These are phyloP conservation scores for Mucor piriformis DNA, from an alignment of 371 early-diverging fungal genomes.

Conservation along the genomic window DNA sequence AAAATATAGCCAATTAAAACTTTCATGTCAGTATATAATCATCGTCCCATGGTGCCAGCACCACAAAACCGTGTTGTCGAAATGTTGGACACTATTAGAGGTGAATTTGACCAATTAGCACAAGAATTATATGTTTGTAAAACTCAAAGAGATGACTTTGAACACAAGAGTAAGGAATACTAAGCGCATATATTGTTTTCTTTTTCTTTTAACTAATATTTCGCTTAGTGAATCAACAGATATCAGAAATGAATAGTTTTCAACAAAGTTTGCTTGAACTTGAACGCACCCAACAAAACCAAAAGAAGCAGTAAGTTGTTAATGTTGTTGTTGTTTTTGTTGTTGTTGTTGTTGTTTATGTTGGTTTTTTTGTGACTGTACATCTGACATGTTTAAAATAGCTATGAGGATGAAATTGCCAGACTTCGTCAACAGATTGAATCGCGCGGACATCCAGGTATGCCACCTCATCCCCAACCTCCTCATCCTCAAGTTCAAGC, in stretches of 20 bases:
- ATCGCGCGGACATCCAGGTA: constrained; percentile 29
- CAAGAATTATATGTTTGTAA: constrained; percentile 80
- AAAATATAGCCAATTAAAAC: background rate
- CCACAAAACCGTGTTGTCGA: constrained; percentile 76
- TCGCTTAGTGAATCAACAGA: constrained; percentile 74
- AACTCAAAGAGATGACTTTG: constrained; percentile 87
- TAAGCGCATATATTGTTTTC: background rate
- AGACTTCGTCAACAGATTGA: constrained; percentile 53
- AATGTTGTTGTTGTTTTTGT: background rate
- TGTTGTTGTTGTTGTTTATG: too few relatives aligned
- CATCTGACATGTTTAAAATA: constrained; percentile 6
- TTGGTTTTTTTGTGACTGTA: background rate
- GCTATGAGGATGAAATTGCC: constrained; percentile 55
- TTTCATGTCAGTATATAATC: constrained; percentile 76
- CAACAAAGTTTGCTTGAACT: constrained; percentile 82
- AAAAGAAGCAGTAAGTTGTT: constrained; percentile 69
- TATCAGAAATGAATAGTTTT: constrained; percentile 79
- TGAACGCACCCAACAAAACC: constrained; percentile 76
- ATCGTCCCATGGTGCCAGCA: constrained; percentile 85
- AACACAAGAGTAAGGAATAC: constrained; percentile 77
- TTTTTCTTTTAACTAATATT: background rate
- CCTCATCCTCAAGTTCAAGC: constrained; percentile 23
- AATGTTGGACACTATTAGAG: constrained; percentile 82
- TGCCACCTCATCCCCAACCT: constrained; percentile 19
- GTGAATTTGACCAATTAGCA: constrained; percentile 80